phyloP scores from a whole-genome alignment of 2,329 filamentous ascomycete species.

The Cladobotryum mycophilum region DNA sequence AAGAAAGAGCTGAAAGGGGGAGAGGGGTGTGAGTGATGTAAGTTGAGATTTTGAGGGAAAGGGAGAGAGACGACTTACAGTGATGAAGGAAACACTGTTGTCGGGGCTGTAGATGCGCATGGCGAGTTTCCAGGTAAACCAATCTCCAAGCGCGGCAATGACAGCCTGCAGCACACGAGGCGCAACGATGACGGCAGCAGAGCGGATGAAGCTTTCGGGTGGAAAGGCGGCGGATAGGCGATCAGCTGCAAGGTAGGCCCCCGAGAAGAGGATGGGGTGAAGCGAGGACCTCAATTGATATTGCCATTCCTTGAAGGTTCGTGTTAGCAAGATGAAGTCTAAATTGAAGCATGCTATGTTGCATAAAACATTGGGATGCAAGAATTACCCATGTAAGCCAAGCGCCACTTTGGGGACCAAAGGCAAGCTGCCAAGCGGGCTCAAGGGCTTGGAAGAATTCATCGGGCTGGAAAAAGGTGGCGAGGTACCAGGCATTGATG shows the following conservation, averaged over 20 bases:
- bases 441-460: conserved; percentile 96
- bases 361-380: neutral
- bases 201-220: conserved; percentile 48
- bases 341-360: neutral
- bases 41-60: too few species aligned
- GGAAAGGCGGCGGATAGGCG: conserved; percentile 48
- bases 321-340: conserved; percentile 11
- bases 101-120: conserved; percentile 62
- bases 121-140: conserved; percentile 80
- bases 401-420: conserved; percentile 68
- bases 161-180: conserved; percentile 73
- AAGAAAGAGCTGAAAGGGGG: conserved; percentile 26
- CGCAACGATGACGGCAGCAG: conserved; percentile 61
- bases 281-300: conserved; percentile 81
- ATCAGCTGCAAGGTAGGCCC: conserved; percentile 60
- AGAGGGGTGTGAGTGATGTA: neutral
- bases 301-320: conserved; percentile 72
- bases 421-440: conserved; percentile 85
- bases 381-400: conserved; percentile 90
- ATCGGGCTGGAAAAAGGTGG: conserved; percentile 96
- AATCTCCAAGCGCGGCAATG: conserved; percentile 74
- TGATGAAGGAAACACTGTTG: conserved; percentile 58
- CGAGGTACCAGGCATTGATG: conserved; percentile 68
- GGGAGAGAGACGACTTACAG: conserved; percentile 45
- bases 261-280: conserved; percentile 82